Base-by-base conservation (phyloP, 2,329 filamentous ascomycete species). In the Cladosporium sp. region DNA sequence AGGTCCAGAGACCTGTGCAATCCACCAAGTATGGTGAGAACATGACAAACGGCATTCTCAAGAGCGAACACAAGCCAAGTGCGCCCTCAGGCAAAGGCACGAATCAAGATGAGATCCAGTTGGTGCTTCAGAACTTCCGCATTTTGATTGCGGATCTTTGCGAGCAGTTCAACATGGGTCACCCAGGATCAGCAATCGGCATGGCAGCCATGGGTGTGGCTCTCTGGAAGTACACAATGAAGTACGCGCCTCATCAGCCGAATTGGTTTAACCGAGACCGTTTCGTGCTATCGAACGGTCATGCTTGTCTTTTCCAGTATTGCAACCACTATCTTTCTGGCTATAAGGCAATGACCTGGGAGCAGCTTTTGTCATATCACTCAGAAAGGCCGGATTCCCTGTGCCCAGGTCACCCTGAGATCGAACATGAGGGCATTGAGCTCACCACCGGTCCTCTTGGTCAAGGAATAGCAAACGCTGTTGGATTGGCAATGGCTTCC, bases 141-240 rank as follows among this genome's bases (percentile, higher is more conserved):
- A 70, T 79, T 46, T 68, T 87, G 31, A 83, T 87, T 54, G 82
- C 84, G 42, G 84, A 87, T 63, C 68, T 87, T 3, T 86, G 83
- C 61, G 77, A 87, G 64, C 83, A 87, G 58, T 87, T 85, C 67
- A 80, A 80, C 56, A 83, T 83, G 34, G 84, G 84, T 0, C 84
- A 87, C 62, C 84, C 83, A 14, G 84, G 83, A 54, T 74, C 74
- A 51, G 78, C 77, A 14, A 82, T 83, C 64, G 79, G 80, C 35
- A 83, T 83, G 71, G 80, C 79, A 18, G 80, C 78, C 3, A 83
- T 84, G 51, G 81, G 81, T 9, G 70, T 84, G 18, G 77, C 80
- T 0, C 63, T 84, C 3, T 85, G 77, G 74, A 84, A 82, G 59
- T 82, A 85, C 61, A 71, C 72, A 4, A 84, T 85, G 82, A 72